Percentiles rank a stretch among this genome's conserved stretches.
Conservation (phyloP, 257 asterid genomes). For the Linderniella brevidens region DNA sequence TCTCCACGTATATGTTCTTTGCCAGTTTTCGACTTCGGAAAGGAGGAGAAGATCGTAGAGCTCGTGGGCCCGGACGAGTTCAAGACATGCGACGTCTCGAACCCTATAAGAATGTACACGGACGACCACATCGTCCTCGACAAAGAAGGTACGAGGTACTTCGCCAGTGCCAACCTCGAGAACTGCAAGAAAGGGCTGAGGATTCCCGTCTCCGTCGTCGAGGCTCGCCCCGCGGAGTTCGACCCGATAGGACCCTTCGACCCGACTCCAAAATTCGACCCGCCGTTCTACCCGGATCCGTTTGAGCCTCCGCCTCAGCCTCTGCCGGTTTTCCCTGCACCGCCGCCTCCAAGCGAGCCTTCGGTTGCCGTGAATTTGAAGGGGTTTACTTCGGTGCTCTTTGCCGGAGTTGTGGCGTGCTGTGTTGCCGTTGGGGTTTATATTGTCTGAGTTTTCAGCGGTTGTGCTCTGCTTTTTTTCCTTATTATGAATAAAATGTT, state of each 20-base stretch:
- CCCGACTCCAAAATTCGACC: background rate
- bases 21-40: conserved; percentile 10
- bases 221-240: background rate
- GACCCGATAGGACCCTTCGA: background rate
- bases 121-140: conserved; percentile 31
- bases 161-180: conserved; percentile 33
- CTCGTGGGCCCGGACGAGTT: conserved; percentile 32
- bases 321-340: conserved; percentile 6
- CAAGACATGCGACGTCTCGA: conserved; percentile 30
- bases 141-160: conserved; percentile 42
- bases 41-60: conserved; percentile 36
- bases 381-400: too few relatives aligned
- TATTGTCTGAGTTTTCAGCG: too few relatives aligned
- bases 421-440: too few relatives aligned
- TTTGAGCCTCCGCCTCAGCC: conserved; percentile 10
- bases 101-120: conserved; percentile 48
- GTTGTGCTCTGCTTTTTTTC: too few relatives aligned
- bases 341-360: background rate
- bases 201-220: conserved; percentile 31
- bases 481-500: too few relatives aligned
- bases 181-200: conserved; percentile 52
- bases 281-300: too few relatives aligned
- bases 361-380: too few relatives aligned
- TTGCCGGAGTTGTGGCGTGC: too few relatives aligned
- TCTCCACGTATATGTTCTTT: too few relatives aligned